Percentiles rank a stretch among this genome's conserved stretches.
Evolutionary conservation across 1,139 yeast species (phyloP).

Genomic region (Hanseniaspora uvarum): DNA sequence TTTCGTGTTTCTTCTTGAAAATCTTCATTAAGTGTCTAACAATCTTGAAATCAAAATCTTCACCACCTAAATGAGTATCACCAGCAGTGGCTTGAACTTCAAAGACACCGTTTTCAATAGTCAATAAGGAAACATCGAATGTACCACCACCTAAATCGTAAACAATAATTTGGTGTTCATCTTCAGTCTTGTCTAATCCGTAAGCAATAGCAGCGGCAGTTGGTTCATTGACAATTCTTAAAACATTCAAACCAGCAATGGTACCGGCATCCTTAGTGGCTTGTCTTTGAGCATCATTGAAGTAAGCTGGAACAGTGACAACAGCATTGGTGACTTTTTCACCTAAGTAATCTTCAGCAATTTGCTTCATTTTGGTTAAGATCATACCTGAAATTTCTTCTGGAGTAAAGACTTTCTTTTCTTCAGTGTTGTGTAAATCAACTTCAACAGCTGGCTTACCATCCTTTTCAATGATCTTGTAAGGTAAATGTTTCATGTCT

Average conservation of each 20-base stretch:
- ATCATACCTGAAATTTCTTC: slow-evolving; percentile 92
- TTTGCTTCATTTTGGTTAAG: slow-evolving; percentile 81
- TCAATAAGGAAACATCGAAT: slow-evolving; percentile 79
- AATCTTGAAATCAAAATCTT: slow-evolving; percentile 85
- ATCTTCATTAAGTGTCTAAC: slow-evolving; percentile 76
- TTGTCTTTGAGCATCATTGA: slow-evolving; percentile 94
- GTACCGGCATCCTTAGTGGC: slow-evolving; percentile 95
- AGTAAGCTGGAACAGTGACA: slow-evolving; percentile 93
- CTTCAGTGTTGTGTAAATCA: slow-evolving; percentile 52
- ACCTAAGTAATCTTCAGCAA: slow-evolving; percentile 87
- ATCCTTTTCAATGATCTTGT: slow-evolving; percentile 51
- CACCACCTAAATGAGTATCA: slow-evolving; percentile 95
- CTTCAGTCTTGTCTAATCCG: slow-evolving; percentile 81
- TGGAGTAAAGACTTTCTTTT: slow-evolving; percentile 46
- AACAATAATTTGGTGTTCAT: slow-evolving; percentile 80
- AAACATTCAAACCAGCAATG: slow-evolving; percentile 82
- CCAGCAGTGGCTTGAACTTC: slow-evolving; percentile 93
- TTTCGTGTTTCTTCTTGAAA: slow-evolving; percentile 78
- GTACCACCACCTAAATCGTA: slow-evolving; percentile 97
- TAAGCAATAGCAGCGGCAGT: slow-evolving; percentile 96
- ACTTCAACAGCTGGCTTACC: slow-evolving; percentile 78
- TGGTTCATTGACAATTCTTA: slow-evolving; percentile 91
- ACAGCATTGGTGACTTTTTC: slow-evolving; percentile 86
- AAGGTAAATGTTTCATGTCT: slow-evolving; percentile 77
- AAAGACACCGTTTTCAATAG: slow-evolving; percentile 87